phyloP scores from a whole-genome alignment of 768 basidiomycete genomes.

The Fibroporia radiculosa region DNA sequence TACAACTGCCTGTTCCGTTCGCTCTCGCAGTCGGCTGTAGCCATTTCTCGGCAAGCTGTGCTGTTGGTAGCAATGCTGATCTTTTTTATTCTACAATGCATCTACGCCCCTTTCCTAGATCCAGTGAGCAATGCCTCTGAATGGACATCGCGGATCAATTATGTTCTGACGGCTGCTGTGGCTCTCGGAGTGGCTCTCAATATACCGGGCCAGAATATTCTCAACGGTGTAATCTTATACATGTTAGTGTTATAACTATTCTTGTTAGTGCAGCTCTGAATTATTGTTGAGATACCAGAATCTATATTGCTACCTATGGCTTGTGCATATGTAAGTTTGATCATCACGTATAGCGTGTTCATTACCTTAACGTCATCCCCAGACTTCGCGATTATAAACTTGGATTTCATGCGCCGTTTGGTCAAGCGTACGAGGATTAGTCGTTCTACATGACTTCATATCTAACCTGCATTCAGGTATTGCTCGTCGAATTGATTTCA shows the following conservation, averaged over 20 bases:
- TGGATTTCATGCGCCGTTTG: conserved; percentile 38
- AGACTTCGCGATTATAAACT: conserved; percentile 63
- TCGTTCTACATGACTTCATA: not conserved
- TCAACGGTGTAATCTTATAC: conserved; percentile 61
- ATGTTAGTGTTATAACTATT: conserved; percentile 34
- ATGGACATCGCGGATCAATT: conserved; percentile 66
- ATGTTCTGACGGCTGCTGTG: conserved; percentile 54
- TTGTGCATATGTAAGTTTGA: conserved; percentile 48
- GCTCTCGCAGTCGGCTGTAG: conserved; percentile 39
- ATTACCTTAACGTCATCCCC: conserved; percentile 8
- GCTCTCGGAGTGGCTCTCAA: conserved; percentile 57
- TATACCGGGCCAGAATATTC: conserved; percentile 43
- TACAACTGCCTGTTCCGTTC: conserved; percentile 69
- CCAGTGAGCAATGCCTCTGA: conserved; percentile 71
- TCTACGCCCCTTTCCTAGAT: conserved; percentile 56
- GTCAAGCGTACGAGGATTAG: conserved; percentile 48
- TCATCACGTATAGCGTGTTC: not conserved
- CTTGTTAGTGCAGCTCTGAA: no score
- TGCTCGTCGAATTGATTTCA: conserved; percentile 65
- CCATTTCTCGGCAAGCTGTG: conserved; percentile 52
- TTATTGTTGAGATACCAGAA: conserved; percentile 20
- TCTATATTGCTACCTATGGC: conserved; percentile 56
- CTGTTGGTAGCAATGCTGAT: conserved; percentile 47
- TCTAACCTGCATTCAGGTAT: conserved; percentile 31
- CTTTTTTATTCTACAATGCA: conserved; percentile 58